phyloP scores from a whole-genome alignment of 805 yeast species.

The Schwanniomyces pseudopolymorphus region DNA sequence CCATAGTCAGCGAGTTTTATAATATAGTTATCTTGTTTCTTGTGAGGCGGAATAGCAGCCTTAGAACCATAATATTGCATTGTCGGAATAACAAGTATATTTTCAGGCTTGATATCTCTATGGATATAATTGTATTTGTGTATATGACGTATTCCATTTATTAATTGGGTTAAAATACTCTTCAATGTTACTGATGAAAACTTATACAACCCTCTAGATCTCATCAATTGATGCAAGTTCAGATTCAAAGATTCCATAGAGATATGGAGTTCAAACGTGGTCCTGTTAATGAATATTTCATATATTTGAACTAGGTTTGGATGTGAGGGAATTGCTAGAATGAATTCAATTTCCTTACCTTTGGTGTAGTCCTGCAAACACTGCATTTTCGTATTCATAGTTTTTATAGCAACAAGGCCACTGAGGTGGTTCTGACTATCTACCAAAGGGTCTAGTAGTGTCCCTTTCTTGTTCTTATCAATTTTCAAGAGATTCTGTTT shows the following conservation, averaged over 20 bases:
- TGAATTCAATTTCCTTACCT: conserved; percentile 68
- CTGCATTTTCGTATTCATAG: conserved; percentile 59
- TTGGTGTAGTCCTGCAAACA: conserved; percentile 26
- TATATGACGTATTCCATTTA: conserved; percentile 79
- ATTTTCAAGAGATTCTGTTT: conserved; percentile 17
- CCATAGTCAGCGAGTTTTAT: conserved; percentile 83
- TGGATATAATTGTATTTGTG: conserved; percentile 71
- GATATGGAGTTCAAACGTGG: conserved; percentile 62
- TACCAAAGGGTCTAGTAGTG: conserved; percentile 49
- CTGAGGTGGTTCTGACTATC: conserved; percentile 18
- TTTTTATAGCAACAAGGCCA: conserved; percentile 73
- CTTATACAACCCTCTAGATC: conserved; percentile 49
- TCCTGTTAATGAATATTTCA: conserved; percentile 75
- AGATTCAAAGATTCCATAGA: conserved; percentile 89
- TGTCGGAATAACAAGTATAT: conserved; percentile 69
- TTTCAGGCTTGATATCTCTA: conserved; percentile 93
- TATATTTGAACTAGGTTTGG: conserved; percentile 68
- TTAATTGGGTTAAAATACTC: conserved; percentile 68
- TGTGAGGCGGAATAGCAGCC: conserved; percentile 38
- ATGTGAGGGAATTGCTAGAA: conserved; percentile 68
- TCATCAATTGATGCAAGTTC: conserved; percentile 76
- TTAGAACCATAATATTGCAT: conserved; percentile 50
- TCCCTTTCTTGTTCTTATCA: conserved; percentile 27
- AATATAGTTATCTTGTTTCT: conserved; percentile 48
- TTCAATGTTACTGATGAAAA: conserved; percentile 61